These are phyloP conservation scores for Macaranga tanarius DNA, from an alignment of 441 rosid genomes.

Conservation along the genomic window DNA sequence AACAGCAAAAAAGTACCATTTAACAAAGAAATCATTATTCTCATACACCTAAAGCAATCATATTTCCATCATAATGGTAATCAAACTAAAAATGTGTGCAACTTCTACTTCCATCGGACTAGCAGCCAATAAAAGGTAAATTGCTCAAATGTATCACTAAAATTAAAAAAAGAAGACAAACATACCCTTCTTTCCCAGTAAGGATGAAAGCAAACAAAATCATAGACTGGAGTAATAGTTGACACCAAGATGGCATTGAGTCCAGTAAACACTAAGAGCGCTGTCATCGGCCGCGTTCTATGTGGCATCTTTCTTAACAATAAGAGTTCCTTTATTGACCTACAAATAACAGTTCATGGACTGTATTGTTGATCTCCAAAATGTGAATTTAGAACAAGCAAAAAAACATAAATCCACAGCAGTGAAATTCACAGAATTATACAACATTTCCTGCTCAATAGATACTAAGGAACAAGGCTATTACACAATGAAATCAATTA, in stretches of 20 bases:
- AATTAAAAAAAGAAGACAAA: neutral
- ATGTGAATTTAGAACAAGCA: neutral
- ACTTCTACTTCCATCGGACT: no score
- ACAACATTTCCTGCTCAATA: no score
- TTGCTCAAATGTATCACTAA: no score
- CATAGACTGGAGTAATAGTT: conserved; percentile 78
- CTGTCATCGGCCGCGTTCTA: conserved; percentile 71
- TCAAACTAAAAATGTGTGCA: no score
- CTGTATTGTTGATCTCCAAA: neutral
- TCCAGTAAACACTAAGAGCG: conserved; percentile 70
- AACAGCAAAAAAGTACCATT: neutral
- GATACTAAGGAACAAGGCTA: no score
- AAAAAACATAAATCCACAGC: neutral
- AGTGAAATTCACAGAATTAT: no score
- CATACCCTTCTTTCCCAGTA: conserved; percentile 91
- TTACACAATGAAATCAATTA: no score
- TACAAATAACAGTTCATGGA: neutral
- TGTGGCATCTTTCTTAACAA: conserved; percentile 53
- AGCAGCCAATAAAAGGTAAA: no score
- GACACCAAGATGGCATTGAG: conserved; percentile 60
- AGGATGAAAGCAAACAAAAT: conserved; percentile 91
- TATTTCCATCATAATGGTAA: no score
- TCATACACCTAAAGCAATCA: no score
- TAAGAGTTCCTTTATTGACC: neutral
- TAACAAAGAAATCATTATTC: no score